phyloP scores from a whole-genome alignment of 306 rosid genomes.

The Lotus japonicus region DNA sequence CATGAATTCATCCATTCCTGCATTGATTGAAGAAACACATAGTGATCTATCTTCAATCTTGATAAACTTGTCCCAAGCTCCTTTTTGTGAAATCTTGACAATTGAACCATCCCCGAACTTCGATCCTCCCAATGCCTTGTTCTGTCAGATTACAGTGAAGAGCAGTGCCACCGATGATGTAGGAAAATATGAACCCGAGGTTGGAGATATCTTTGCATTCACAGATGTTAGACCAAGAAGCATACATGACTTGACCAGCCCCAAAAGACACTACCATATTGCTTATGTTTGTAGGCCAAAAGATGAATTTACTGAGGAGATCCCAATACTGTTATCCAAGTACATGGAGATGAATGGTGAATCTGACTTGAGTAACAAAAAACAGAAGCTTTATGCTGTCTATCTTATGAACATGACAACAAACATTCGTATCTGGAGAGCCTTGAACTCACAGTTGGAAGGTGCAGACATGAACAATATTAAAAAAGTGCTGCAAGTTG shows the following conservation, averaged over 20 bases:
- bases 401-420: constrained; percentile 28
- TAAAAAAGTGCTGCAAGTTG: constrained; percentile 24
- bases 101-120: background rate
- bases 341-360: background rate
- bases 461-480: constrained; percentile 23
- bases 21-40: constrained; percentile 54
- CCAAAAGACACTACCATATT: constrained; percentile 15
- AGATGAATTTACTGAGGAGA: background rate
- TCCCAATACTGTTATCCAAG: background rate
- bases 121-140: constrained; percentile 8
- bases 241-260: constrained; percentile 29
- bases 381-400: constrained; percentile 14
- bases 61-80: constrained; percentile 10
- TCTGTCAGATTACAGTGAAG: constrained; percentile 12
- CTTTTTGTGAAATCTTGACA: constrained; percentile 20
- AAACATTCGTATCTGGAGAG: constrained; percentile 27
- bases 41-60: constrained; percentile 37
- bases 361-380: background rate
- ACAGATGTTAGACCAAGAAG: constrained; percentile 31
- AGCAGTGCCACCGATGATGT: background rate
- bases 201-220: constrained; percentile 51
- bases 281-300: constrained; percentile 30
- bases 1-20: constrained; percentile 32
- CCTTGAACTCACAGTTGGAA: constrained; percentile 22
- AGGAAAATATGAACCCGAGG: constrained; percentile 27